These are phyloP conservation scores for Aspergillus sparsus DNA, from an alignment of 495 filamentous ascomycete species.

Conservation along the genomic window DNA sequence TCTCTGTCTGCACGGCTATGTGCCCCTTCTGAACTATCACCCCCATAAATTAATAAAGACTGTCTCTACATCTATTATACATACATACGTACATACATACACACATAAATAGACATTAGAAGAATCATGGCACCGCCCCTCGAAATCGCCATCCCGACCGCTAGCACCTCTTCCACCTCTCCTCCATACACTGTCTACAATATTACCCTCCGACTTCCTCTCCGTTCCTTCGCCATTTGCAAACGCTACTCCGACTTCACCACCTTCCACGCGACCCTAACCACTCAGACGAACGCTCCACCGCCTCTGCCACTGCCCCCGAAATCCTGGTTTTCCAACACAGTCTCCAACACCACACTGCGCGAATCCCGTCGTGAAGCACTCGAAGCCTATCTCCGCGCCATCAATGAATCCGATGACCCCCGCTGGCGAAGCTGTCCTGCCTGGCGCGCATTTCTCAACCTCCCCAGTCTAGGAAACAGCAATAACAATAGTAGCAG, in stretches of 20 bases:
- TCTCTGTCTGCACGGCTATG: not conserved
- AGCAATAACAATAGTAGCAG: slow-evolving; percentile 3
- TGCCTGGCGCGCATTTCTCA: slow-evolving; percentile 85
- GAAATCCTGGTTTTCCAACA: slow-evolving; percentile 86
- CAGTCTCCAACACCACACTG: slow-evolving; percentile 70
- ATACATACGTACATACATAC: not conserved
- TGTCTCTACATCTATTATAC: not conserved
- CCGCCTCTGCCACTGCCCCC: slow-evolving; percentile 69
- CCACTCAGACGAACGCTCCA: slow-evolving; percentile 57
- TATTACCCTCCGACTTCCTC: slow-evolving; percentile 82
- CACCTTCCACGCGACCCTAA: slow-evolving; percentile 69
- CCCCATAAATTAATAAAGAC: not conserved
- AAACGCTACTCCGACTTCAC: slow-evolving; percentile 96
- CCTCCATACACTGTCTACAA: slow-evolving; percentile 92
- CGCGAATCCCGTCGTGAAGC: slow-evolving; percentile 76
- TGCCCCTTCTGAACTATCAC: not conserved
- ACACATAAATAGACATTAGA: not conserved
- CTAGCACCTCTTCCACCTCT: slow-evolving; percentile 58
- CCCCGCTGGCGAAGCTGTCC: slow-evolving; percentile 80
- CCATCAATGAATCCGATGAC: slow-evolving; percentile 75
- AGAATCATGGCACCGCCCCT: slow-evolving; percentile 69
- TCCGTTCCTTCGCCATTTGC: slow-evolving; percentile 81
- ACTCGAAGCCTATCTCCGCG: slow-evolving; percentile 78
- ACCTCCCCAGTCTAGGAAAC: slow-evolving; percentile 58
- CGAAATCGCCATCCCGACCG: slow-evolving; percentile 80